Evolutionary conservation across 139 green algal genomes (phyloP).

Genomic region (Klebsormidium nitens): DNA sequence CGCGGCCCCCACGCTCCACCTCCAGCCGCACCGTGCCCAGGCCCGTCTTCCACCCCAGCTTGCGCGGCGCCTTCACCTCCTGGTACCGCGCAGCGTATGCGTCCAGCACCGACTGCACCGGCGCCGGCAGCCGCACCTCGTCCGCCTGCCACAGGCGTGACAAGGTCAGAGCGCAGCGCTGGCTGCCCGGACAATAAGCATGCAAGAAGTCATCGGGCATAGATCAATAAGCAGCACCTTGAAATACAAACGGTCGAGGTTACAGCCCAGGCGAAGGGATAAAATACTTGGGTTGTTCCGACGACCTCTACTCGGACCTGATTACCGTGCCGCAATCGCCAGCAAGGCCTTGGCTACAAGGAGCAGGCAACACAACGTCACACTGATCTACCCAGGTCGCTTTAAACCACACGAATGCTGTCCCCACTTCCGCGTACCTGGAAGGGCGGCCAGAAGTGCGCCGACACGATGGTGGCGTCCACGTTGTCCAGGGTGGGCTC

Average conservation of each 20-base stretch:
- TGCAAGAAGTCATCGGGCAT: too few relatives aligned
- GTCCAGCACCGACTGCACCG: slow-evolving; percentile 30
- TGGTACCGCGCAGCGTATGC: slow-evolving; percentile 47
- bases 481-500: slow-evolving; percentile 26
- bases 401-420: too few relatives aligned
- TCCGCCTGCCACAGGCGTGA: too few relatives aligned
- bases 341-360: too few relatives aligned
- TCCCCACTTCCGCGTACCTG: neutral
- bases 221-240: too few relatives aligned
- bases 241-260: neutral
- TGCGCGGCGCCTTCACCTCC: slow-evolving; percentile 76
- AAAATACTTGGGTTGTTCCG: too few relatives aligned
- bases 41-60: slow-evolving; percentile 71
- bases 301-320: too few relatives aligned
- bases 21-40: slow-evolving; percentile 64
- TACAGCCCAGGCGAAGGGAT: neutral
- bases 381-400: too few relatives aligned
- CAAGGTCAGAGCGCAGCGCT: too few relatives aligned
- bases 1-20: slow-evolving; percentile 41
- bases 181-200: too few relatives aligned
- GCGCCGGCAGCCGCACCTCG: slow-evolving; percentile 19
- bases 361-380: too few relatives aligned
- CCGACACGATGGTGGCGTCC: slow-evolving; percentile 65
- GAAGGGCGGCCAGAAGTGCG: slow-evolving; percentile 83
- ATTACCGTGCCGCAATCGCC: too few relatives aligned